Percentiles rank a stretch among this genome's conserved stretches.
Evolutionary conservation across 208 protist genomes (phyloP).

Genomic region (Spongospora subterranea): DNA sequence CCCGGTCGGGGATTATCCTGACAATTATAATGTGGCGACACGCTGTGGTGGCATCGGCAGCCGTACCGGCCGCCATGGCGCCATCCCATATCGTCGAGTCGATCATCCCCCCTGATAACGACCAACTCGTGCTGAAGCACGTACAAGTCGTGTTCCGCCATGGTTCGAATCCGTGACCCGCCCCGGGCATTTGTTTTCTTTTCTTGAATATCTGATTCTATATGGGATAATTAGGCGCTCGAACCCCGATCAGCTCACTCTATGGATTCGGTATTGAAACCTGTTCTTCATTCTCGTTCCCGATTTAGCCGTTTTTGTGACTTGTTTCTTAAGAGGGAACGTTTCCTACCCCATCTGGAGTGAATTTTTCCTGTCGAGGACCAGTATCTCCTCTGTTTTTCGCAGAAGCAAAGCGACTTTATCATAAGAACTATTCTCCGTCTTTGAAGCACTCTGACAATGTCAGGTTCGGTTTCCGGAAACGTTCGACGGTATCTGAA

Average conservation of each 20-base stretch:
- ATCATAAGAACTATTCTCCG: neutral
- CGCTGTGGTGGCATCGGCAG: too few relatives aligned
- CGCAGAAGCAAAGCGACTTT: slow-evolving; percentile 10
- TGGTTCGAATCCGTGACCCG: neutral
- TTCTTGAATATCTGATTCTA: neutral
- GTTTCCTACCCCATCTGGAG: slow-evolving; percentile 1
- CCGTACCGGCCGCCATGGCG: too few relatives aligned
- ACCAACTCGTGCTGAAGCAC: neutral
- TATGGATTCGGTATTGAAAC: neutral
- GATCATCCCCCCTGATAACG: neutral
- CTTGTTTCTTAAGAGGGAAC: neutral
- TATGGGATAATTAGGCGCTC: neutral
- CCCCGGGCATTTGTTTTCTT: too few relatives aligned
- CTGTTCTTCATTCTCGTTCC: neutral
- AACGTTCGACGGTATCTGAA: neutral
- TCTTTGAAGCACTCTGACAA: neutral
- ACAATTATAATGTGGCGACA: too few relatives aligned
- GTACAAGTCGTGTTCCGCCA: slow-evolving; percentile 46
- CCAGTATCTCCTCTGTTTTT: slow-evolving; percentile 21
- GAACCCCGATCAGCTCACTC: slow-evolving; percentile 14
- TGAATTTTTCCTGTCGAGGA: slow-evolving; percentile 23
- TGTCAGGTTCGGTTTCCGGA: neutral
- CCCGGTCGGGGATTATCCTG: too few relatives aligned
- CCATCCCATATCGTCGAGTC: too few relatives aligned
- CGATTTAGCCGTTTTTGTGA: too few relatives aligned